phyloP scores from a whole-genome alignment of 75 land plant species.

The Selaginella moellendorffii region DNA sequence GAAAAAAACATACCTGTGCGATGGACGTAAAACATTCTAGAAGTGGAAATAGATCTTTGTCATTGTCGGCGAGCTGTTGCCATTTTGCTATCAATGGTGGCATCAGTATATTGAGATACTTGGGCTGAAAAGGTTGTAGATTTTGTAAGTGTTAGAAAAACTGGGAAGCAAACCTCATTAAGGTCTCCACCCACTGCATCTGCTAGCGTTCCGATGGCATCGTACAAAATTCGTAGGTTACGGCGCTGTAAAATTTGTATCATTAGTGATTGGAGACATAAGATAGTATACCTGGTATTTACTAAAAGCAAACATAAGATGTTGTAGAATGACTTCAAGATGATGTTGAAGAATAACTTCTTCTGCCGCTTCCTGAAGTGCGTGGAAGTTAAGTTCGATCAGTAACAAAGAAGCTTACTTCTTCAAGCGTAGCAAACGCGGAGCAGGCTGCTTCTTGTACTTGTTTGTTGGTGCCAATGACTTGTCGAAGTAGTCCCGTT shows the following conservation, averaged over 20 bases:
- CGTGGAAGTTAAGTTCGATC: background rate
- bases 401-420: constrained; percentile 28
- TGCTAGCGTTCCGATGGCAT: constrained; percentile 97
- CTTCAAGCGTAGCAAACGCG: constrained; percentile 98
- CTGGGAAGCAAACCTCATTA: constrained; percentile 45
- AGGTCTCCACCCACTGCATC: constrained; percentile 94
- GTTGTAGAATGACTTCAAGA: constrained; percentile 73
- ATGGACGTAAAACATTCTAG: constrained; percentile 98
- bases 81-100: constrained; percentile 86
- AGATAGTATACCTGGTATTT: constrained; percentile 63
- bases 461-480: constrained; percentile 74
- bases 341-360: constrained; percentile 63
- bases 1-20: constrained; percentile 72
- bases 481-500: constrained; percentile 67
- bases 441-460: constrained; percentile 99
- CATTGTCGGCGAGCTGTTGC: constrained; percentile 84
- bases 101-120: constrained; percentile 81
- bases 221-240: constrained; percentile 87
- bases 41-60: constrained; percentile 89
- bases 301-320: constrained; percentile 81
- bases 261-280: background rate
- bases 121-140: constrained; percentile 31
- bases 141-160: background rate
- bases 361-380: constrained; percentile 97
- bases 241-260: constrained; percentile 36